phyloP scores from a whole-genome alignment of 805 yeast species.

The Myxozyma lipomycoides region DNA sequence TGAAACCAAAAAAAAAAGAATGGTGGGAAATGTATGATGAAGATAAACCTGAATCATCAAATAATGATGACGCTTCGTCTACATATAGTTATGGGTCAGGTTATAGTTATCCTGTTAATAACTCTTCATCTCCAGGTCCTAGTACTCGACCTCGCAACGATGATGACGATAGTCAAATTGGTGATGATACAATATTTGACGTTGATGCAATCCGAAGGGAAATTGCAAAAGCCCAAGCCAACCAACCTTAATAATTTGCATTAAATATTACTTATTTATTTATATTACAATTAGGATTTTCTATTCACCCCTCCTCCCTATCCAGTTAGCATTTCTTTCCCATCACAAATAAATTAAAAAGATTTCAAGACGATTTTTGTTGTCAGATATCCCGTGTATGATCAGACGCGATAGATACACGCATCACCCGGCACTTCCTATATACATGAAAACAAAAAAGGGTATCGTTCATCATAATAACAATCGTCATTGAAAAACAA shows the following conservation, averaged over 20 bases:
- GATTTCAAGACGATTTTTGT: too few species aligned
- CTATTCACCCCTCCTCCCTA: not conserved
- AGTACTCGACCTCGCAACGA: slow-evolving; percentile 20
- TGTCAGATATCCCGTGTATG: slow-evolving; percentile 29
- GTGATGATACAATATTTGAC: slow-evolving; percentile 40
- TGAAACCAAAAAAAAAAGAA: slow-evolving; percentile 49
- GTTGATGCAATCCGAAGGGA: slow-evolving; percentile 40
- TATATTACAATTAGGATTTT: too few species aligned
- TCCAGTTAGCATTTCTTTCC: not conserved
- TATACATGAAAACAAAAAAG: slow-evolving; percentile 18
- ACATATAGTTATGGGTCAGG: not conserved
- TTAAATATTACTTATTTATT: too few species aligned
- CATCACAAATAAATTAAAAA: not conserved
- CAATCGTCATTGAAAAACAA: not conserved
- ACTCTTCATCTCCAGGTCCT: slow-evolving; percentile 8
- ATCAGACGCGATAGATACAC: slow-evolving; percentile 8
- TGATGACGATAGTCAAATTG: slow-evolving; percentile 41
- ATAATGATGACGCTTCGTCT: not conserved
- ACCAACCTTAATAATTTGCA: slow-evolving; percentile 3
- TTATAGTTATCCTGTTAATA: slow-evolving; percentile 1
- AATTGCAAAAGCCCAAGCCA: slow-evolving; percentile 35
- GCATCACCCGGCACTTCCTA: slow-evolving; percentile 31
- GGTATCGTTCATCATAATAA: slow-evolving; percentile 27
- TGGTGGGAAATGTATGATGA: slow-evolving; percentile 52
- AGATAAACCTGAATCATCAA: slow-evolving; percentile 3